Evolutionary conservation across 2,329 filamentous ascomycete species (phyloP), one percentile per base, ranked within the genome.

Genomic region (Aspergillus nomiae): DNA sequence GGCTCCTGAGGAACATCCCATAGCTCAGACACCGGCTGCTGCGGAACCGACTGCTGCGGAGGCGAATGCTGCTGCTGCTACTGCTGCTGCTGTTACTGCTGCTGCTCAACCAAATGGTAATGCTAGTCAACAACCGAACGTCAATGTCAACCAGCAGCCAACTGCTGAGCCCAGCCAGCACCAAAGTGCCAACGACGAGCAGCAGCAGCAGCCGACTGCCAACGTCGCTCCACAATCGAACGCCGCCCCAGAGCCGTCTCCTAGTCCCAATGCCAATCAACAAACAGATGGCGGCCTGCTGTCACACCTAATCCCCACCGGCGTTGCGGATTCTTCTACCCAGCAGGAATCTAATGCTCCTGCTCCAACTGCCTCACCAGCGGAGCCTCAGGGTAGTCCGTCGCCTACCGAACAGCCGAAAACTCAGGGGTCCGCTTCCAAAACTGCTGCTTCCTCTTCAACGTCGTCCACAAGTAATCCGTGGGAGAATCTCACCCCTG

Each of bases 1-100:
- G 30, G 45, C 19, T 50, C 36, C 60, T 36, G 63, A 59, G 46
- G 66, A 66, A 28, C 67, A 64, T 43, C 60, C 63, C 26, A 56
- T 64, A 53, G 63, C 62, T 50, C 65, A 64, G 41, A 60, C 60
- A 53, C 34, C 60, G 8, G 55, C 61, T 5, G 55, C 38, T 41
- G 50, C 60, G 5, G 59, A 65, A 36, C 46, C 62, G 50, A 60
- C 63, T 24, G 56, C 63, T 14, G 54, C 21, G 21, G 21, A 24
- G 21, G 21, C 21, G 21, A 24, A 24, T 24, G 21, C 21, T 24
- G 21, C 21, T 24, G 21, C 21, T 24, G 21, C 21, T 24, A 24
- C 36, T 41, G 54, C 63, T 45, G 38, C 38, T 8, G 12, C 34
- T 7, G 34, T 30, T 34, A 50, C 63, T 38, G 38, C 38, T 8